Conservation (phyloP, 305 asterid genomes). For the Solanum hybrid region DNA sequence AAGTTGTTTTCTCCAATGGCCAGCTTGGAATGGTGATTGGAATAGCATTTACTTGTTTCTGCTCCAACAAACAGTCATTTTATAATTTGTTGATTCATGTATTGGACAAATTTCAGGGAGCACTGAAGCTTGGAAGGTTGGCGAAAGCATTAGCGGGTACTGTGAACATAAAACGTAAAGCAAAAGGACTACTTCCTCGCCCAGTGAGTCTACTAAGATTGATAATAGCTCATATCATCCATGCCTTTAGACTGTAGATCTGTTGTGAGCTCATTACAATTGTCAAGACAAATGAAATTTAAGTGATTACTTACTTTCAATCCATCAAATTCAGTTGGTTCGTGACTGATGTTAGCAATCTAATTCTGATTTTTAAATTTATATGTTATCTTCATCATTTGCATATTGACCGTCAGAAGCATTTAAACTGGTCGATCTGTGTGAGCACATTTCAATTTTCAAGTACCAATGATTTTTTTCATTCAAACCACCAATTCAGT, state of each 20-base stretch:
- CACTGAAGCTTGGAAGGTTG: constrained; percentile 69
- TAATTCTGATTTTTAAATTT: background rate
- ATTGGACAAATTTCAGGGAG: constrained; percentile 44
- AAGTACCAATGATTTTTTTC: background rate
- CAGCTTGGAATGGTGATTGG: constrained; percentile 65
- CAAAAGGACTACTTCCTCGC: constrained; percentile 89
- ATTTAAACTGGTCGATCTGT: background rate
- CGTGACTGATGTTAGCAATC: background rate
- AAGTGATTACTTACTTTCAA: background rate
- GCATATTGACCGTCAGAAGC: background rate
- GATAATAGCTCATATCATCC: background rate
- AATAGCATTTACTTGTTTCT: background rate
- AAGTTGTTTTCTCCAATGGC: constrained; percentile 74
- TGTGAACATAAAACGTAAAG: constrained; percentile 76
- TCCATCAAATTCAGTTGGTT: background rate
- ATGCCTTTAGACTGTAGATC: background rate
- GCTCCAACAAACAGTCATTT: background rate
- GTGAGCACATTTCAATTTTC: background rate
- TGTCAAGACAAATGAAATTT: background rate
- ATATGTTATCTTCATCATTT: background rate
- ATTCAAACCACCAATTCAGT: background rate
- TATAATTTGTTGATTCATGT: background rate
- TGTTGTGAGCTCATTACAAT: background rate
- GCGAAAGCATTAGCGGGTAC: constrained; percentile 70
- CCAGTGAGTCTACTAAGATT: constrained; percentile 50